These are phyloP conservation scores for Mycena belliarum DNA, from an alignment of 768 basidiomycete species.

Conservation along the genomic window DNA sequence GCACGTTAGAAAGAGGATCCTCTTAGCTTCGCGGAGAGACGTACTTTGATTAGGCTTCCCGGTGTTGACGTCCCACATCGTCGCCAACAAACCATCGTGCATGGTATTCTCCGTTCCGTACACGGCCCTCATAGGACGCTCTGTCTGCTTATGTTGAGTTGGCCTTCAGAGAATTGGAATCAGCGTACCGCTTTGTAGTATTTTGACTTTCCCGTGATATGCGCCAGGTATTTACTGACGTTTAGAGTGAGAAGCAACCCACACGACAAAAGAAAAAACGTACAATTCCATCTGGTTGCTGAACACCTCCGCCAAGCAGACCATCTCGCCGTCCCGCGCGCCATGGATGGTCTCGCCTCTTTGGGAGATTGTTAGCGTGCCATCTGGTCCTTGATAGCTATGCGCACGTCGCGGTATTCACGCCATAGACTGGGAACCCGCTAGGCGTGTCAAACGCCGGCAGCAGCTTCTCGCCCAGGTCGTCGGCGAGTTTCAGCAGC, in stretches of 20 bases:
- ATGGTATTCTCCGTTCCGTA: conserved; percentile 24
- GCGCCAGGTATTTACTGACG: conserved; percentile 49
- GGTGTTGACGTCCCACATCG: conserved; percentile 15
- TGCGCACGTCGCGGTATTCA: conserved; percentile 50
- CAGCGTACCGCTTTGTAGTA: conserved; percentile 32
- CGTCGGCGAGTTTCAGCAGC: conserved; percentile 55
- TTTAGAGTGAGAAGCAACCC: not conserved
- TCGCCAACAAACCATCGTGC: conserved; percentile 18
- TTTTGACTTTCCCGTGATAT: conserved; percentile 44
- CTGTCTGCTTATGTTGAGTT: conserved; percentile 18
- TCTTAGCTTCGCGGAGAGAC: not conserved
- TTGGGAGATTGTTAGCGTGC: not conserved
- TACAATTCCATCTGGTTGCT: conserved; percentile 48
- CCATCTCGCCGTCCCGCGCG: not conserved
- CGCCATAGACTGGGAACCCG: conserved; percentile 57
- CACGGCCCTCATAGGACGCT: conserved; percentile 30
- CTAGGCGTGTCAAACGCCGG: conserved; percentile 57
- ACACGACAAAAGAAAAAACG: not conserved
- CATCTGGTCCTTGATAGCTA: conserved; percentile 22
- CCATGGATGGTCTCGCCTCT: conserved; percentile 4
- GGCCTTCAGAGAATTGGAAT: not conserved
- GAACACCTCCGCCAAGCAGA: conserved; percentile 42
- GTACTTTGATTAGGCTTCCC: conserved; percentile 8
- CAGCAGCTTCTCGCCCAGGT: conserved; percentile 56
- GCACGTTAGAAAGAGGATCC: not conserved